Evolutionary conservation across 176 grass and related monocot genomes (phyloP), one percentile per base, ranked within the genome.

Genomic region (Triticum dicoccoides): DNA sequence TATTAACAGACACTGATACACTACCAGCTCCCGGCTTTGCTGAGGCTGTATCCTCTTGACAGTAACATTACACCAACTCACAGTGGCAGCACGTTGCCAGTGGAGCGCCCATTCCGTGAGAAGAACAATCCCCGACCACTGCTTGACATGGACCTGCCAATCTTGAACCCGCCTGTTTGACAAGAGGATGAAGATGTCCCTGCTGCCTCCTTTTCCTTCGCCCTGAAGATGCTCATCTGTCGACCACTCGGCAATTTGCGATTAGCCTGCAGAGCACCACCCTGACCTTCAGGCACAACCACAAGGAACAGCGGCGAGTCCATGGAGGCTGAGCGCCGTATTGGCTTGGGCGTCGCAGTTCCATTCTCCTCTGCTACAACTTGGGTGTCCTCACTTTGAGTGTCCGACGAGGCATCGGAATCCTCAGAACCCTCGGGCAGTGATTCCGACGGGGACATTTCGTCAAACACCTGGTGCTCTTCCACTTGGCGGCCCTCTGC

Each of bases 131-230:
- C 90, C 71, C 37, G 78, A 2, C 90, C 90, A 72, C 78, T 78
- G 86, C 86, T 91, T 80, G 90, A 91, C 86, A 91, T 88, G 3
- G 90, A 91, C 65, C 90, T 88, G 42, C 90, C 86, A 58, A 88
- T 85, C 78, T 73, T 29, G 52, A 82, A 54, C 78, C 56, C 51
- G 32, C 82, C 71, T 71, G 82, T 6, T 33, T 91, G 90, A 65
- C 86, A 85, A 44, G 90, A 91, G 20, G 90, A 85, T 5, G 86
- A 88, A 78, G 90, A 76, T 0, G 61, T 41, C 51, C 71, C 64
- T 65, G 62, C 25, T 70, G 77, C 64, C 20, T 82, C 82, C 90
- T 82, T 85, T 62, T 77, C 90, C 72, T 82, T 85, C 54, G 56
- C 64, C 65, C 33, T 85, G 32, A 85, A 72, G 18, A 84, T 24